Percentiles rank a stretch among this genome's conserved stretches.
Evolutionary conservation across 1,284 basidiomycete species (phyloP).

Genomic region (Golubevia pallescens): DNA sequence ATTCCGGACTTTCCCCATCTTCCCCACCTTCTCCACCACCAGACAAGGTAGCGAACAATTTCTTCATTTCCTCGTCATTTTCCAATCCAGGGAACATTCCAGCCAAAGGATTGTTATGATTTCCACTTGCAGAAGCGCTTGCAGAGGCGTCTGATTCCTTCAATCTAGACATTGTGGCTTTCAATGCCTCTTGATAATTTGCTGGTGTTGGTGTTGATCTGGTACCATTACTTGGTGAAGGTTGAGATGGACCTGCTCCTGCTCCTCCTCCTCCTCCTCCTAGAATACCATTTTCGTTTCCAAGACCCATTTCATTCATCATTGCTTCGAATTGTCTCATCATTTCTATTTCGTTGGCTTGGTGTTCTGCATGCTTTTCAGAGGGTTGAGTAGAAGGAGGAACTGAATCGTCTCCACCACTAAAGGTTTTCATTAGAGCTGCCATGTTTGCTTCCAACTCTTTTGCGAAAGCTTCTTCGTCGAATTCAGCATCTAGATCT

Average conservation of each 20-base stretch:
- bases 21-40: slow-evolving; percentile 25
- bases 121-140: slow-evolving; percentile 8
- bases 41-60: slow-evolving; percentile 42
- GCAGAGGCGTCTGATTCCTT: slow-evolving; percentile 40
- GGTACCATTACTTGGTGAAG: background rate
- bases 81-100: slow-evolving; percentile 25
- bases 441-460: slow-evolving; percentile 58
- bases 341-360: slow-evolving; percentile 51
- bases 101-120: slow-evolving; percentile 29
- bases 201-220: slow-evolving; percentile 14
- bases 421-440: slow-evolving; percentile 50
- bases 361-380: background rate
- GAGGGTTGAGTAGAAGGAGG: background rate
- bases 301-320: slow-evolving; percentile 44
- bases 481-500: slow-evolving; percentile 10
- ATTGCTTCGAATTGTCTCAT: slow-evolving; percentile 61
- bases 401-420: slow-evolving; percentile 12
- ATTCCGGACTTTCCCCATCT: slow-evolving; percentile 22
- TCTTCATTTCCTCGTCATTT: slow-evolving; percentile 41
- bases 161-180: slow-evolving; percentile 52
- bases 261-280: slow-evolving; percentile 1
- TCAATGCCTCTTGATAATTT: slow-evolving; percentile 56
- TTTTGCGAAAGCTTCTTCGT: slow-evolving; percentile 46
- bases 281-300: slow-evolving; percentile 6
- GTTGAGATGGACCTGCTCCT: background rate